Evolutionary conservation across 148 eudicot genomes (phyloP), one percentile per base, ranked within the genome.

Genomic region (Salicornia ramosissima): DNA sequence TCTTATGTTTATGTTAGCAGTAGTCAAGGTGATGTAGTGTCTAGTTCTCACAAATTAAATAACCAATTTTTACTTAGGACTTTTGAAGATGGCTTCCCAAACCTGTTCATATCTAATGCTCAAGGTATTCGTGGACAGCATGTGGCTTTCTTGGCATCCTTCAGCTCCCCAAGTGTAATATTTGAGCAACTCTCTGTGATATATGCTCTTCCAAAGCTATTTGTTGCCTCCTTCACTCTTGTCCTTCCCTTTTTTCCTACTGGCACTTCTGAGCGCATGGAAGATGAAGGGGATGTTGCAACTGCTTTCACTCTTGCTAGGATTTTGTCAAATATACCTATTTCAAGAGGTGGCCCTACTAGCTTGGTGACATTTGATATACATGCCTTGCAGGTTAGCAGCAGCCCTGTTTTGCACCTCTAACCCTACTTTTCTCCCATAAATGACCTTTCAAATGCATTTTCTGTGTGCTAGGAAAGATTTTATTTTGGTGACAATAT

Each of bases 191-290:
- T 94, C 31, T 94, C 98, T 57, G 86, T 88, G 49, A 94, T 90
- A 53, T 94, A 90, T 81, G 96, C 96, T 43, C 70, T 94, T 73
- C 98, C 98, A 25, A 94, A 88, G 86, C 83, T 90, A 67, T 94
- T 94, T 72, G 88, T 88, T 54, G 86, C 96, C 62, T 94, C 98
- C 9, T 94, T 94, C 81, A 90, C 97, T 4, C 92, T 94, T 33
- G 97, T 94, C 63, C 96, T 94, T 69, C 98, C 98, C 6, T 94
- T 94, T 82, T 94, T 94, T 78, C 98, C 98, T 29, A 94, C 98
- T 18, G 98, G 98, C 46, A 94, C 98, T 21, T 90, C 85, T 59
- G 98, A 94, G 83, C 87, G 98, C 25, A 94, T 94, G 95, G 98
- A 94, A 79, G 98, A 90, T 64, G 98, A 94, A 84, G 98, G 98